Base-by-base conservation (phyloP, 176 grass and related monocot species). In the Eremochloa ophiuroides region DNA sequence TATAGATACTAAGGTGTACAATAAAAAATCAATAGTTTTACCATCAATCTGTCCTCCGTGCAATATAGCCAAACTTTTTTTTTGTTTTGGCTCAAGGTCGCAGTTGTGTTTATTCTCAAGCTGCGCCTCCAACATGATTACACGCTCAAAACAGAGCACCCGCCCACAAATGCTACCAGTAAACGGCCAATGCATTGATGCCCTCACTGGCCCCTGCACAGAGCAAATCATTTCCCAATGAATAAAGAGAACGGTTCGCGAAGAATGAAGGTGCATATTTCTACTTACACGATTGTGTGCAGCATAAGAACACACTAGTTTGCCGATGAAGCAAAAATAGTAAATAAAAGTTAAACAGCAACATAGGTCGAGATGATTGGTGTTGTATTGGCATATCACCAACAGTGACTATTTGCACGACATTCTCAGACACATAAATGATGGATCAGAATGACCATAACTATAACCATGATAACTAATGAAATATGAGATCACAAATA, bases 131-230 rank as follows among this genome's bases (percentile, higher is more conserved):
- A 0, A 7, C 20, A 53, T 41, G 69, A 62, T 62, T 34, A 60
- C 40, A 62, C 30, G 34, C 27, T 88, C 61, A 80, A 15, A 38
- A 50, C 68, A 48, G 18, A 68, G 69, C 34, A 42, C 5, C 18
- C 51, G 37, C 35, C 63, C 16, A 20, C 7, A 42, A 34, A 55
- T 29, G 8, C 66, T 69, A 35, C 43, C 12, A 2, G 70, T 63
- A 42, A 75, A 17, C 41, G 26, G 13, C 41, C 76, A 46, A 71
- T 70, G 43, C 56, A 15, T 58, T 43, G 10, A 76, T 77, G 26
- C 28, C 18, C 43, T 89, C 72, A 89, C 40, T 85, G 82, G 43
- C 87, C 82, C 77, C 87, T 85, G 82, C 71, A 77, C 7, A 85
- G 27, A 71, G 27, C 34, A 85, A 89, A 89, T 7, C 56, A 18